phyloP scores from a whole-genome alignment of 345 rosid species.

The Citrus inodora region DNA sequence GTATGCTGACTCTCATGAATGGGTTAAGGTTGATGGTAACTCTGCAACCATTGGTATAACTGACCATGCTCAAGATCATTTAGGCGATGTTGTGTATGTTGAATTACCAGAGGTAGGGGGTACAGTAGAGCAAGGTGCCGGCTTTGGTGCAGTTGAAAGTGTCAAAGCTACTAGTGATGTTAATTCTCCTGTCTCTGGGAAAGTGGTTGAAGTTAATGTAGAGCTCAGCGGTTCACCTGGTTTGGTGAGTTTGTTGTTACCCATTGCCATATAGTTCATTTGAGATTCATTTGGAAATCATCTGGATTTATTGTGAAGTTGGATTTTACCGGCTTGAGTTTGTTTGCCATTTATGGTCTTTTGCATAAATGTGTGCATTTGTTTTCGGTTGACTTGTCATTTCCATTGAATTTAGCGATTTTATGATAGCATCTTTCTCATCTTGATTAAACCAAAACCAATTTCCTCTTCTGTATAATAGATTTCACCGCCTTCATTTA shows the following conservation, averaged over 20 bases:
- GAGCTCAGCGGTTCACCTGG: conserved; percentile 62
- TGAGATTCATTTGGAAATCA: background rate
- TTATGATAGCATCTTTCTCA: background rate
- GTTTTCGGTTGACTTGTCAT: background rate
- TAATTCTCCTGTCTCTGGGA: conserved; percentile 88
- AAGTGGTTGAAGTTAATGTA: conserved; percentile 70
- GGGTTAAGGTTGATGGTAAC: conserved; percentile 82
- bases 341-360: background rate
- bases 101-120: conserved; percentile 84
- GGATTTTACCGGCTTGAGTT: background rate
- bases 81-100: conserved; percentile 94
- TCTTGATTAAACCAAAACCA: background rate
- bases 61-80: conserved; percentile 95
- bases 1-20: conserved; percentile 86
- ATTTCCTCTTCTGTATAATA: background rate
- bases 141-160: conserved; percentile 98
- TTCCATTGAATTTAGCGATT: background rate
- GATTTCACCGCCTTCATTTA: background rate
- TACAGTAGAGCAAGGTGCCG: conserved; percentile 54
- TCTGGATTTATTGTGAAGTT: background rate
- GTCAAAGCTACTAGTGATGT: conserved; percentile 98
- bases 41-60: conserved; percentile 86
- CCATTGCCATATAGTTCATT: background rate
- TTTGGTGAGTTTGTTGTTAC: conserved; percentile 52
- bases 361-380: background rate